Evolutionary conservation across 352 stramenopile genomes (phyloP).

Genomic region (Phytophthora litchii): DNA sequence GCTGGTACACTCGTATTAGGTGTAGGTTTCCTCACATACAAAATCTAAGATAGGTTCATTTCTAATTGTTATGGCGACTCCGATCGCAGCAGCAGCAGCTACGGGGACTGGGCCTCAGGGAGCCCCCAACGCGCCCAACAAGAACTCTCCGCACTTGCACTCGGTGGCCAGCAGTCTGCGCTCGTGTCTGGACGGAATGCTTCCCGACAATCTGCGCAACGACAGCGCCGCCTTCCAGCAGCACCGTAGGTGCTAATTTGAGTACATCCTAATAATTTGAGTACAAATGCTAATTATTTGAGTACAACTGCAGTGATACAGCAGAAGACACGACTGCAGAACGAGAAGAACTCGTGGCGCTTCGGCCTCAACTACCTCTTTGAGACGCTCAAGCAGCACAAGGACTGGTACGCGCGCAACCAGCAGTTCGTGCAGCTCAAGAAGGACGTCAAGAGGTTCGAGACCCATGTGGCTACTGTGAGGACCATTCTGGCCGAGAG

Average conservation of each 20-base stretch:
- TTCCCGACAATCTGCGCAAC: constrained; percentile 85
- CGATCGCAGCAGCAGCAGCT: constrained; percentile 11
- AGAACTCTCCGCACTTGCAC: constrained; percentile 83
- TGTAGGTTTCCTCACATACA: too few species aligned
- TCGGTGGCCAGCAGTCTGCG: constrained; percentile 82
- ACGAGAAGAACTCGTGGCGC: constrained; percentile 88
- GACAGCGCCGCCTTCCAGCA: constrained; percentile 73
- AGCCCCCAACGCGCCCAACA: constrained; percentile 32
- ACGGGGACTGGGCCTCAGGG: background rate
- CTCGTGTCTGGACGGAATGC: constrained; percentile 85
- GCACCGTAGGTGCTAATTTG: constrained; percentile 48
- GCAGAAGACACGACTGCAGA: constrained; percentile 75
- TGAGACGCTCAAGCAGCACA: constrained; percentile 89
- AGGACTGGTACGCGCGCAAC: constrained; percentile 89
- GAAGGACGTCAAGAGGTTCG: constrained; percentile 84
- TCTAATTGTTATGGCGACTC: constrained; percentile 20
- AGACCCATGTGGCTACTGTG: constrained; percentile 75
- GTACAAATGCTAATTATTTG: background rate
- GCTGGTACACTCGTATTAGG: too few species aligned
- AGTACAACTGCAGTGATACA: constrained; percentile 55
- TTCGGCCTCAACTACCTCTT: constrained; percentile 91
- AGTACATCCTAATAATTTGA: constrained; percentile 18
- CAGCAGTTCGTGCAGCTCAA: constrained; percentile 89
- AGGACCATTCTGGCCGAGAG: constrained; percentile 77
- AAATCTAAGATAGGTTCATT: too few species aligned